Conservation (phyloP, 257 asterid species). For the Nemophila menziesii region DNA sequence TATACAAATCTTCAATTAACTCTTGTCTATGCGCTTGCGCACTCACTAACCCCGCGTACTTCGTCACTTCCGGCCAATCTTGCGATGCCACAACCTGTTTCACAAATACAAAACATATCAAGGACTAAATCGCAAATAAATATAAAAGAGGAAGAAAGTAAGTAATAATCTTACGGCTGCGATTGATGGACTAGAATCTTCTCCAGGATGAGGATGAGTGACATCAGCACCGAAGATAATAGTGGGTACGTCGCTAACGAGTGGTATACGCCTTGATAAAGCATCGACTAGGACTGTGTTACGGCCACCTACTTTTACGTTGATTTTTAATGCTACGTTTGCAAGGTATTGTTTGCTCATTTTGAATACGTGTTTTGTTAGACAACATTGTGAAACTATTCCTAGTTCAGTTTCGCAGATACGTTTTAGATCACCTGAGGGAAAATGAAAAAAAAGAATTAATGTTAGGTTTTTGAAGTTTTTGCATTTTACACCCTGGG, state of each 20-base stretch:
- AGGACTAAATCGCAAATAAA: no score
- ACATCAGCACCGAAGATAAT: conserved; percentile 98
- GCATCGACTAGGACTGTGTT: conserved; percentile 91
- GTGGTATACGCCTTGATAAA: conserved; percentile 73
- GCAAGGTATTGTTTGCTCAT: conserved; percentile 88
- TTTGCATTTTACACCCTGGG: no score
- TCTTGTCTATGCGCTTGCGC: conserved; percentile 98
- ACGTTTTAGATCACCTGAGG: conserved; percentile 69
- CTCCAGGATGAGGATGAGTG: conserved; percentile 98
- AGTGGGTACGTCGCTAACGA: conserved; percentile 82
- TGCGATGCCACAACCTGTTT: conserved; percentile 96
- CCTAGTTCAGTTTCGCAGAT: conserved; percentile 97
- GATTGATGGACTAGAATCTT: conserved; percentile 98
- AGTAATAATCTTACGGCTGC: conserved; percentile 57
- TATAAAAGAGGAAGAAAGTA: neutral
- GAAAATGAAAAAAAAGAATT: neutral
- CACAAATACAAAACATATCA: neutral
- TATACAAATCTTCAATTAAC: conserved; percentile 78
- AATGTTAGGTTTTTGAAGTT: no score
- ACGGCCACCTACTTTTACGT: conserved; percentile 95
- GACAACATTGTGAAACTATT: conserved; percentile 91
- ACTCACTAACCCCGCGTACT: conserved; percentile 90
- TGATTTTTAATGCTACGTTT: conserved; percentile 75
- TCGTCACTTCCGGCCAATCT: conserved; percentile 96
- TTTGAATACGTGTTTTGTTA: conserved; percentile 73